A percentile compares a stretch with the other conserved stretches of the same genome.
Evolutionary conservation across 306 rosid genomes (phyloP).

Genomic region (Quercus robur): DNA sequence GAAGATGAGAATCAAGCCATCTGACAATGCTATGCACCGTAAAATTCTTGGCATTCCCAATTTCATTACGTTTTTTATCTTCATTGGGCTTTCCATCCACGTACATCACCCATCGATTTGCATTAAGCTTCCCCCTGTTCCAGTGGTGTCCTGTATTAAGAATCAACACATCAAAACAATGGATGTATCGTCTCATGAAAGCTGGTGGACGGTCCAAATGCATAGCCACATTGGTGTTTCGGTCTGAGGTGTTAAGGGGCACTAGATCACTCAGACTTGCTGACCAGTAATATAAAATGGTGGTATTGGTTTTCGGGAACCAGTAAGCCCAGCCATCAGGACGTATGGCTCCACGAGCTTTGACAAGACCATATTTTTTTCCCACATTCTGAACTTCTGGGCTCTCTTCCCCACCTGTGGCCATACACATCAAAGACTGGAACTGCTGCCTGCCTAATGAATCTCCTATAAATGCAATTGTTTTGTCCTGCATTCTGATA

Average conservation of each 20-base stretch:
- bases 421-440: conserved; percentile 95
- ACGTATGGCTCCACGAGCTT: conserved; percentile 76
- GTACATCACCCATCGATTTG: conserved; percentile 81
- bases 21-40: conserved; percentile 55
- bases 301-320: conserved; percentile 72
- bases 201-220: conserved; percentile 92
- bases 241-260: conserved; percentile 54
- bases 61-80: conserved; percentile 48
- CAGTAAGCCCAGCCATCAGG: conserved; percentile 97
- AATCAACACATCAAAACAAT: conserved; percentile 68
- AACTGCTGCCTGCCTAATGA: conserved; percentile 92
- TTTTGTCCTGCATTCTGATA: conserved; percentile 87
- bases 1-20: conserved; percentile 83
- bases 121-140: conserved; percentile 80
- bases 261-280: conserved; percentile 79
- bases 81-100: conserved; percentile 61
- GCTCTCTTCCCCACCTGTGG: conserved; percentile 65
- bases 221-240: conserved; percentile 61
- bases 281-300: conserved; percentile 90
- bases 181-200: conserved; percentile 63
- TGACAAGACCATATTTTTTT: conserved; percentile 66
- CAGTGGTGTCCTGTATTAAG: conserved; percentile 97
- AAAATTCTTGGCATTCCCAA: conserved; percentile 66
- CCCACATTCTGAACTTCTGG: conserved; percentile 73
- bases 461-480: conserved; percentile 86